phyloP scores from a whole-genome alignment of 805 yeast genomes.

The Cyberlindnera maritima region DNA sequence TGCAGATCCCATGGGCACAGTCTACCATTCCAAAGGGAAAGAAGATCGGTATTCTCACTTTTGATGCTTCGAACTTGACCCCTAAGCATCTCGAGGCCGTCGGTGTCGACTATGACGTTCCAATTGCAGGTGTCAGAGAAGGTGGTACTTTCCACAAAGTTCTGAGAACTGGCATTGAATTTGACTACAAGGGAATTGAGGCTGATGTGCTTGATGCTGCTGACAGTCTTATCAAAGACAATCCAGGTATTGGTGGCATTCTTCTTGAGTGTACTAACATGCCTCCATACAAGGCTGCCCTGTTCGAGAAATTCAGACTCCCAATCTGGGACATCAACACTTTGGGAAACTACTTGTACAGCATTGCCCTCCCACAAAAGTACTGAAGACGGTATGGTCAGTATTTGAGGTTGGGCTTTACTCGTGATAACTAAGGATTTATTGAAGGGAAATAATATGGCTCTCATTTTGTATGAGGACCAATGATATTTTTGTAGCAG shows the following conservation, averaged over 20 bases:
- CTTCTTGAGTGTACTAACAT: constrained; percentile 36
- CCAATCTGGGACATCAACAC: constrained; percentile 35
- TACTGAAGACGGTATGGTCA: constrained; percentile 25
- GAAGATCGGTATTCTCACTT: constrained; percentile 32
- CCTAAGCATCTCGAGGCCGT: constrained; percentile 30
- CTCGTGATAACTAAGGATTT: too few species aligned
- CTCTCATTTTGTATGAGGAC: too few species aligned
- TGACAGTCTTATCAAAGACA: constrained; percentile 20
- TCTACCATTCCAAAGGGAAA: constrained; percentile 22
- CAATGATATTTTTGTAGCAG: too few species aligned
- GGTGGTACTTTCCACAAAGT: constrained; percentile 28
- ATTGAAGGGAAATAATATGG: too few species aligned
- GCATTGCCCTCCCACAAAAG: constrained; percentile 5
- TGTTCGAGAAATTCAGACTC: constrained; percentile 23
- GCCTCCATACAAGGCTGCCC: constrained; percentile 32
- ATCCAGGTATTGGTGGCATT: constrained; percentile 28
- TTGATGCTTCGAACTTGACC: constrained; percentile 29
- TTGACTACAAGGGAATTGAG: constrained; percentile 25
- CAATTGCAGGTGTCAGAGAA: constrained; percentile 26
- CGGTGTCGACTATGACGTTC: constrained; percentile 28
- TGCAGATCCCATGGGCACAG: constrained; percentile 32
- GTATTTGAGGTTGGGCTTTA: too few species aligned
- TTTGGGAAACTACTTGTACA: constrained; percentile 21
- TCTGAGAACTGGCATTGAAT: constrained; percentile 28
- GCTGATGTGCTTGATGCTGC: constrained; percentile 28